These are phyloP conservation scores for Epichloe elymi DNA, from an alignment of 2,329 filamentous ascomycete genomes.

Conservation along the genomic window DNA sequence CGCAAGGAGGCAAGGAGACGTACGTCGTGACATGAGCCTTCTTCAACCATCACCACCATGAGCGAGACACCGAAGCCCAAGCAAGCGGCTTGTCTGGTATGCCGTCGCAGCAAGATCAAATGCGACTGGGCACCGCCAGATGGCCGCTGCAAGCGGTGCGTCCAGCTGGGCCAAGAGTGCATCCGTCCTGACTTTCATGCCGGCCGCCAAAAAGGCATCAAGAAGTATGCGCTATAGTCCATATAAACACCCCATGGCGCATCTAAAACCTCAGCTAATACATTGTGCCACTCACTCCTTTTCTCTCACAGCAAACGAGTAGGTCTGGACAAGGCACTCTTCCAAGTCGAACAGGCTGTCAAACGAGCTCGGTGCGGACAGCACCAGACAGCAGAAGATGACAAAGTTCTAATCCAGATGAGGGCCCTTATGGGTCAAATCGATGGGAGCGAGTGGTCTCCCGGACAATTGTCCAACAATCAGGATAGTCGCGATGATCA, in stretches of 20 bases:
- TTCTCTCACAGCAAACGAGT: slow-evolving; percentile 49
- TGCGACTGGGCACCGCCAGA: slow-evolving; percentile 44
- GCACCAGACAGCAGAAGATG: slow-evolving; percentile 29
- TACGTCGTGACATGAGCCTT: neutral
- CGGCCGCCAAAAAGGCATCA: slow-evolving; percentile 62
- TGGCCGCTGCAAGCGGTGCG: slow-evolving; percentile 46
- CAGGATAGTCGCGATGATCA: slow-evolving; percentile 19
- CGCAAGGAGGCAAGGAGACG: too few relatives aligned
- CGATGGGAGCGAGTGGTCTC: slow-evolving; percentile 9
- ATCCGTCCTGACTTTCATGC: slow-evolving; percentile 61
- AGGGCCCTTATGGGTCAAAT: slow-evolving; percentile 24
- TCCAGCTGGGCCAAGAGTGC: slow-evolving; percentile 45
- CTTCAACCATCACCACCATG: neutral
- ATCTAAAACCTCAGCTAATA: neutral
- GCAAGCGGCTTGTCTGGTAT: slow-evolving; percentile 48
- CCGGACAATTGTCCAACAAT: slow-evolving; percentile 2
- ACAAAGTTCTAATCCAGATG: slow-evolving; percentile 31
- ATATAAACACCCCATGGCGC: too few relatives aligned
- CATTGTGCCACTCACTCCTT: neutral
- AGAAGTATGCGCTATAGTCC: slow-evolving; percentile 41
- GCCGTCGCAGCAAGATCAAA: slow-evolving; percentile 54
- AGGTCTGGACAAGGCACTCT: slow-evolving; percentile 60
- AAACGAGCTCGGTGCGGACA: slow-evolving; percentile 36
- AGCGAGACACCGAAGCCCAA: slow-evolving; percentile 15
- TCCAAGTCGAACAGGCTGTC: slow-evolving; percentile 59